These are phyloP conservation scores for Eucalyptus polybractea DNA, from an alignment of 345 rosid species.

Conservation along the genomic window DNA sequence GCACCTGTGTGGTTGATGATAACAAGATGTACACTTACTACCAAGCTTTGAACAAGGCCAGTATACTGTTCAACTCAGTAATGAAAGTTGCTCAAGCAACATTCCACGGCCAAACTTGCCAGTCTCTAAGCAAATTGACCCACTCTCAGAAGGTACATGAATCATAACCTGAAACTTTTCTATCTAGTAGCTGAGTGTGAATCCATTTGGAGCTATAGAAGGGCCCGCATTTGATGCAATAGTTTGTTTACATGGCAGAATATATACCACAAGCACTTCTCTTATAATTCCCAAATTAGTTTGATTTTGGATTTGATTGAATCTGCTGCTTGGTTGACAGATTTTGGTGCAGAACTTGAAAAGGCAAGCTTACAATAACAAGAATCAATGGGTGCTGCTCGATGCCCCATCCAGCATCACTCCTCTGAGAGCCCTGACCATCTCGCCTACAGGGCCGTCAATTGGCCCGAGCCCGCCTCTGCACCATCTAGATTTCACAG, in stretches of 20 bases:
- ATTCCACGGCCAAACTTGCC: conserved; percentile 7
- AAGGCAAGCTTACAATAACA: conserved; percentile 36
- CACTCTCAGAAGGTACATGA: conserved; percentile 20
- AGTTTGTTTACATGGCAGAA: not conserved
- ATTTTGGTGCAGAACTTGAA: conserved; percentile 22
- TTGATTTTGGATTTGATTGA: not conserved
- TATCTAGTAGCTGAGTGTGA: not conserved
- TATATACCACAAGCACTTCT: not conserved
- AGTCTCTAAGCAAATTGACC: conserved; percentile 12
- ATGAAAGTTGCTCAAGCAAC: conserved; percentile 28
- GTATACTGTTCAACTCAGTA: conserved; percentile 43
- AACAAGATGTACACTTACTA: conserved; percentile 23
- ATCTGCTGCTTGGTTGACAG: conserved; percentile 6
- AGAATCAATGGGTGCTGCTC: not conserved
- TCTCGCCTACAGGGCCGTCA: conserved; percentile 4
- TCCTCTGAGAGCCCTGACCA: conserved; percentile 18
- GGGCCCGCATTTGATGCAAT: not conserved
- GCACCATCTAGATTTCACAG: conserved; percentile 13
- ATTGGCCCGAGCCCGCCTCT: not conserved
- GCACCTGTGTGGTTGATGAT: conserved; percentile 36
- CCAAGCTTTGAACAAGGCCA: conserved; percentile 1
- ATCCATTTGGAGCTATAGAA: not conserved
- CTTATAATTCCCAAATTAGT: not conserved
- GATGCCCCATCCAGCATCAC: not conserved
- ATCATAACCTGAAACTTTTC: not conserved